Evolutionary conservation across 2,329 filamentous ascomycete genomes (phyloP), one percentile per base, ranked within the genome.

Genomic region (Coniochaeta hoffmannii): DNA sequence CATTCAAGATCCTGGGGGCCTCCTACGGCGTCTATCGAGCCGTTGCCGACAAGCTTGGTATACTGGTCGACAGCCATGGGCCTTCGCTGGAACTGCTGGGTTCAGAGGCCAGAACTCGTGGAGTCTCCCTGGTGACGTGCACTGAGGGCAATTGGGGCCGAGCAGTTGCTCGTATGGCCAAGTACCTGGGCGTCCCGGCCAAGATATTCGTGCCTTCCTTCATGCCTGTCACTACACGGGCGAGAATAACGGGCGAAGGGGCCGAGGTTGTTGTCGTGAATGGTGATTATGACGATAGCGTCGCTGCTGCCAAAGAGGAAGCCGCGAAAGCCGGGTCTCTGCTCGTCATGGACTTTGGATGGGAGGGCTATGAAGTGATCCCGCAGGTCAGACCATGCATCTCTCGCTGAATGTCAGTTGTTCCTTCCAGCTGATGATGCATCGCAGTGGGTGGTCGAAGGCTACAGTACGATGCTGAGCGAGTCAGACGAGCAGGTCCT

Each of bases 1-100:
- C 88, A 0, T 93, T 92, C 75, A 94, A 94, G 68, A 88, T 92
- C 46, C 78, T 92, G 0, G 89, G 89, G 19, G 88, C 89, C 1
- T 88, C 86, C 0, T 93, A 87, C 87, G 87, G 81, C 0, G 77
- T 81, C 3, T 86, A 82, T 61, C 77, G 80, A 7, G 81, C 85
- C 14, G 64, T 89, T 7, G 65, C 72, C 0, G 64, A 70, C 1
- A 66, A 70, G 8, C 67, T 84, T 0, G 67, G 65, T 14, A 30
- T 22, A 10, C 49, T 57, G n/a, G 24, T 51, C 0, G 61, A 64
- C 0, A 60, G n/a, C 12, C 41, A 24, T 9, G 28, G n/a, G 11
- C 26, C 26, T 1, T 51, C 28, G 19, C 24, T 31, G 28, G 17
- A 34, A 14, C 5, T n/a, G n/a, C 28, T 51, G 8, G 49, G 49